A percentile compares a stretch with the other conserved stretches of the same genome.
Evolutionary conservation across 164 flowering plant species (phyloP).

Genomic region (Akebia trifoliata): DNA sequence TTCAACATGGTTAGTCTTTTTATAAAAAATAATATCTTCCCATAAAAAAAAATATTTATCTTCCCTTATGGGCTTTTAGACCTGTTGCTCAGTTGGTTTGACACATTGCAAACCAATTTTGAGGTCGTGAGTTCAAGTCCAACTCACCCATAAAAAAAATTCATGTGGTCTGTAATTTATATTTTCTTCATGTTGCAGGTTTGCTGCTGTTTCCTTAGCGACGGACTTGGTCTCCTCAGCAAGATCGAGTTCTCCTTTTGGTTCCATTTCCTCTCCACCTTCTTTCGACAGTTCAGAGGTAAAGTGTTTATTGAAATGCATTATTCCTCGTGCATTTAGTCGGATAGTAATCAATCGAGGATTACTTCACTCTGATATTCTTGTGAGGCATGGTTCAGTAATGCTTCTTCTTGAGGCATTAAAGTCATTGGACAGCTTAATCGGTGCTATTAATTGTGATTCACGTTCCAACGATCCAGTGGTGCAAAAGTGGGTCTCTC

Average conservation of each 20-base stretch:
- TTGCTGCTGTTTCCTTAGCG: slow-evolving; percentile 62
- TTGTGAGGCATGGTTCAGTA: slow-evolving; percentile 72
- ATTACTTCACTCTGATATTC: slow-evolving; percentile 62
- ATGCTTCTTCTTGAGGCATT: slow-evolving; percentile 72
- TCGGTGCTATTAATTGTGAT: slow-evolving; percentile 28
- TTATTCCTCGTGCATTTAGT: slow-evolving; percentile 62
- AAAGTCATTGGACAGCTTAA: slow-evolving; percentile 53
- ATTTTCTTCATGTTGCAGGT: slow-evolving; percentile 55
- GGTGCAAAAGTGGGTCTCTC: slow-evolving; percentile 31
- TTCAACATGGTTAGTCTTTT: slow-evolving; percentile 54
- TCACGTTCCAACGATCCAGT: slow-evolving; percentile 16
- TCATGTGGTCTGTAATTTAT: not conserved
- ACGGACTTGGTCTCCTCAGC: slow-evolving; percentile 66
- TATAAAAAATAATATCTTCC: too few species aligned
- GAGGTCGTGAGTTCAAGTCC: too few species aligned
- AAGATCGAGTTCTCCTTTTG: slow-evolving; percentile 29
- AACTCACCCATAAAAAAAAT: too few species aligned
- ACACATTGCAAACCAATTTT: too few species aligned
- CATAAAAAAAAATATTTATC: too few species aligned
- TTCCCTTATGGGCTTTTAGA: too few species aligned
- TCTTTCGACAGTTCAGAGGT: slow-evolving; percentile 36
- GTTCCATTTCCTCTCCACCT: slow-evolving; percentile 32
- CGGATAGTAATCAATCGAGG: slow-evolving; percentile 74
- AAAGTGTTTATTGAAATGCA: slow-evolving; percentile 60
- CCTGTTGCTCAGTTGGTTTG: too few species aligned